Base-by-base conservation (phyloP, 106 monocot genomes). In the Dendrobium nobile region DNA sequence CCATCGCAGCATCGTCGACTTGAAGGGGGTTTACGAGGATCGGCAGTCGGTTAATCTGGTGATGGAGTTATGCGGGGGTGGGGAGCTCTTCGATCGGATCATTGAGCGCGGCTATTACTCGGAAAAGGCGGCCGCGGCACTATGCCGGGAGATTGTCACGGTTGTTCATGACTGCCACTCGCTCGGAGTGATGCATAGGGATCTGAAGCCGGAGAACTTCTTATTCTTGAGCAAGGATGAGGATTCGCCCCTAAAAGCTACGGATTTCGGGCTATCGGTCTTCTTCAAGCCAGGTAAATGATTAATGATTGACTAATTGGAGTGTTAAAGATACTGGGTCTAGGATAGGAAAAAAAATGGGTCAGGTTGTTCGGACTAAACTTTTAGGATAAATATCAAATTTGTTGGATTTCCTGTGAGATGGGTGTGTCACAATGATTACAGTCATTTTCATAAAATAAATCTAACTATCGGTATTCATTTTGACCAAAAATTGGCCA, bases 31-130 rank as follows among this genome's bases (percentile, higher is more conserved):
- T 6, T 80, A 77, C 65, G 86, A 86, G 83, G 86, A 86, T 42
- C 79, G 82, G 26, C 72, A 55, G 28, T 79, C 85, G 31, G 88
- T 91, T 40, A 79, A 91, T 47, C 80, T 92, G 26, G 82, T 92
- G 13, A 92, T 92, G 92, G 92, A 92, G 80, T 84, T 89, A 41
- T 92, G 92, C 82, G 89, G 87, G 84, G 92, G 92, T 37, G 92
- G 91, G 24, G 91, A 91, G 81, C 87, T 91, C 37, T 91, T 91
- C 75, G 86, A 91, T 28, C 84, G 88, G 54, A 91, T 91, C 59
- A 68, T 86, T 7, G 75, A 70, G 58, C 84, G 84, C 77, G 88
- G 88, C 20, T 75, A 80, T 77, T 91, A 91, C 80, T 88, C 88
- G 42, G 91, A 91, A 84, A 80, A 59, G 75, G 84, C 73, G 2